phyloP scores from a whole-genome alignment of 2,329 filamentous ascomycete genomes.

The Aspergillus awamori region DNA sequence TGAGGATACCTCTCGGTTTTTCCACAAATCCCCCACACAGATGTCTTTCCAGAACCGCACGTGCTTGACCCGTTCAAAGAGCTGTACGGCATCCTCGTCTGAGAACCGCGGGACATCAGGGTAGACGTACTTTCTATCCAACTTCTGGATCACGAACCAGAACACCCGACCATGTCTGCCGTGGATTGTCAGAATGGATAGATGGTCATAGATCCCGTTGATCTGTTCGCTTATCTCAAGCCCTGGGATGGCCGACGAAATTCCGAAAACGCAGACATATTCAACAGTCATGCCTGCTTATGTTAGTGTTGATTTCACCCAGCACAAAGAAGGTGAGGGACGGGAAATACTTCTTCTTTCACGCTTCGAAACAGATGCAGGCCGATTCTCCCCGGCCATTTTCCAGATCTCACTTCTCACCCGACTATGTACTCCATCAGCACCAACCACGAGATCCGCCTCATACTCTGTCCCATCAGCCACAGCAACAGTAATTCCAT shows the following conservation, averaged over 20 bases:
- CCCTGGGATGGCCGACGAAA: conserved; percentile 23
- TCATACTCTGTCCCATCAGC: conserved; percentile 38
- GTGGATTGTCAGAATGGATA: conserved; percentile 23
- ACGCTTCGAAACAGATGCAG: neutral
- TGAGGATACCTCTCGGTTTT: conserved; percentile 15
- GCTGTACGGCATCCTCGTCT: conserved; percentile 21
- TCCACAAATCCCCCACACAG: conserved; percentile 29
- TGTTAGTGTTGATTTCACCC: neutral
- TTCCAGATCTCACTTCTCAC: conserved; percentile 41
- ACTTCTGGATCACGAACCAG: conserved; percentile 33
- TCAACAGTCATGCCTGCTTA: conserved; percentile 25
- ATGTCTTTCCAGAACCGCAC: conserved; percentile 22
- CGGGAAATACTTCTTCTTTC: conserved; percentile 14
- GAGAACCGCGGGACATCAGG: conserved; percentile 28
- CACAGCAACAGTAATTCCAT: conserved; percentile 35
- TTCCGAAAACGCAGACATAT: conserved; percentile 37
- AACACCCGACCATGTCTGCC: conserved; percentile 27
- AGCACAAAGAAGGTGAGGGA: neutral
- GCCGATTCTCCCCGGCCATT: conserved; percentile 12
- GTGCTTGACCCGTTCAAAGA: conserved; percentile 14
- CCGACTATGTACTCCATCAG: conserved; percentile 48
- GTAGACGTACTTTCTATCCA: conserved; percentile 26
- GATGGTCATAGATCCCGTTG: conserved; percentile 19
- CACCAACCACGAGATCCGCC: conserved; percentile 45
- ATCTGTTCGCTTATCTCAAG: conserved; percentile 24